A percentile compares a stretch with the other conserved stretches of the same genome.
These are phyloP conservation scores for Chaetomiaceae sp. DNA, from an alignment of 2,329 filamentous ascomycete genomes.

Conservation along the genomic window DNA sequence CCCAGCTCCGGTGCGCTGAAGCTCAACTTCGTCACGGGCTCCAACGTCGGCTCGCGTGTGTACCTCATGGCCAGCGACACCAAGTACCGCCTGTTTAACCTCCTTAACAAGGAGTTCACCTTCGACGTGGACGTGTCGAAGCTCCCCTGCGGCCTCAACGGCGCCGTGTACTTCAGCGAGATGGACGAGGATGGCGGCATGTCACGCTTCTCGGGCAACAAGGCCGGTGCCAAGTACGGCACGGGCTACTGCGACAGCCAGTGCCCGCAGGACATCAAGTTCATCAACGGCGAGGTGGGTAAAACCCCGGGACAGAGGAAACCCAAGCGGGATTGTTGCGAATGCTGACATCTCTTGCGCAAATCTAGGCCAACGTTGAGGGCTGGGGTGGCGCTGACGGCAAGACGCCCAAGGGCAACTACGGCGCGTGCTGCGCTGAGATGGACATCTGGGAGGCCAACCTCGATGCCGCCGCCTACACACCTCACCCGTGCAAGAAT, in stretches of 20 bases:
- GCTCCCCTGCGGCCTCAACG: slow-evolving; percentile 58
- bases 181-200: slow-evolving; percentile 52
- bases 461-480: slow-evolving; percentile 50
- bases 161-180: slow-evolving; percentile 51
- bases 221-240: slow-evolving; percentile 47
- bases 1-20: slow-evolving; percentile 38
- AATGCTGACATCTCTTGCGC: neutral
- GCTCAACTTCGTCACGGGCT: slow-evolving; percentile 45
- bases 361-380: slow-evolving; percentile 37
- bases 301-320: no score
- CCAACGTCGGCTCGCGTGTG: slow-evolving; percentile 41
- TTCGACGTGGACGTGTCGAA: slow-evolving; percentile 59
- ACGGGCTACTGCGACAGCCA: slow-evolving; percentile 52
- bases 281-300: slow-evolving; percentile 43
- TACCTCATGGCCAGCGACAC: slow-evolving; percentile 51
- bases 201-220: slow-evolving; percentile 41
- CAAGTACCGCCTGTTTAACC: slow-evolving; percentile 53
- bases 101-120: slow-evolving; percentile 56
- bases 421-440: slow-evolving; percentile 52
- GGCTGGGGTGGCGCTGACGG: slow-evolving; percentile 46
- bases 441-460: slow-evolving; percentile 62
- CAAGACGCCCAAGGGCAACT: slow-evolving; percentile 44
- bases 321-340: no score
- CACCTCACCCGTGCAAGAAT: slow-evolving; percentile 51
- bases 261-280: slow-evolving; percentile 45